Evolutionary conservation across 2,329 filamentous ascomycete genomes (phyloP).

Genomic region (Tolypocladium endophyticum): DNA sequence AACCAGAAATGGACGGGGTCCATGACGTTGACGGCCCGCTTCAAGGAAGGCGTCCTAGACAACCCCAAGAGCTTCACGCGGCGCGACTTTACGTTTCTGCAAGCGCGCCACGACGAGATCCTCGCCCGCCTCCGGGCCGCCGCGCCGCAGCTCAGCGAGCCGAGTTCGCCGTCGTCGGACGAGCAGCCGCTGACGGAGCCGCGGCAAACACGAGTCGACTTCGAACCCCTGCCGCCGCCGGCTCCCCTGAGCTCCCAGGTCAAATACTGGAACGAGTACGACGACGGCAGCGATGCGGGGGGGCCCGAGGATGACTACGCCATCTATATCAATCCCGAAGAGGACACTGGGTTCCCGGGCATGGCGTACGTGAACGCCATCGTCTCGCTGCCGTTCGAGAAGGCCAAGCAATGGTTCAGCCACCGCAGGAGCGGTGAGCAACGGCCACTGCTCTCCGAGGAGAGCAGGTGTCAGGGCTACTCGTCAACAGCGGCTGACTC

Average conservation of each 20-base stretch:
- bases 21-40: conserved; percentile 49
- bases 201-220: conserved; percentile 11
- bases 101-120: conserved; percentile 39
- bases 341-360: conserved; percentile 49
- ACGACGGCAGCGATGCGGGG: conserved; percentile 61
- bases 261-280: conserved; percentile 80
- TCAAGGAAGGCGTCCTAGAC: conserved; percentile 55
- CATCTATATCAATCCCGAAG: conserved; percentile 65
- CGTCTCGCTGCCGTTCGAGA: conserved; percentile 37
- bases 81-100: conserved; percentile 48
- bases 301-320: conserved; percentile 53
- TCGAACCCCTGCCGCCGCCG: conserved; percentile 21
- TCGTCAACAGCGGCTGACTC: conserved; percentile 23
- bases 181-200: conserved; percentile 9
- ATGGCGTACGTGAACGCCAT: conserved; percentile 47
- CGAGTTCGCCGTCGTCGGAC: conserved; percentile 25
- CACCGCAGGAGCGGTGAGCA: conserved; percentile 14
- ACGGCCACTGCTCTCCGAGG: conserved; percentile 9
- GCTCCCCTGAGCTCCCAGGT: conserved; percentile 17
- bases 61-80: conserved; percentile 63
- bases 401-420: conserved; percentile 39
- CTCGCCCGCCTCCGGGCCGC: conserved; percentile 34
- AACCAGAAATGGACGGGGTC: conserved; percentile 71
- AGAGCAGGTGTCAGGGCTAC: conserved; percentile 15
- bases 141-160: conserved; percentile 27